A percentile compares a stretch with the other conserved stretches of the same genome.
Evolutionary conservation across 192 early-diverging fungal genomes (phyloP).

Genomic region (Linnemannia hyalina): DNA sequence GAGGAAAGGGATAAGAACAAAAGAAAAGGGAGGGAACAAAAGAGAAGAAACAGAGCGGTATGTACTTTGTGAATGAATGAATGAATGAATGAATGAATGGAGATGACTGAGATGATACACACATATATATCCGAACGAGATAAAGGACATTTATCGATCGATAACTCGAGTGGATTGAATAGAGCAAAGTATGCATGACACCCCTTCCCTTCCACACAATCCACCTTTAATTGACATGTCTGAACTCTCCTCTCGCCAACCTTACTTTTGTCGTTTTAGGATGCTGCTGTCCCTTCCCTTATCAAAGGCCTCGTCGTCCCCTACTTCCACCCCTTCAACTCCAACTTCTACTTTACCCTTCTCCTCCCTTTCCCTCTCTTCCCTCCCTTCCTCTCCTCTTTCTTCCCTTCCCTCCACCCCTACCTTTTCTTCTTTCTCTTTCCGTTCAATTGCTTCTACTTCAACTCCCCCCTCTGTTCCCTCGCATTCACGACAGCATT

Average conservation of each 20-base stretch:
- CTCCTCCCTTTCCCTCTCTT: neutral
- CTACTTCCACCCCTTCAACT: neutral
- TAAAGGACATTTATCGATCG: neutral
- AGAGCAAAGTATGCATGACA: neutral
- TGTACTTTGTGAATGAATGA: neutral
- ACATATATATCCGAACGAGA: neutral
- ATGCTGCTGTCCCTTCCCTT: constrained; percentile 1
- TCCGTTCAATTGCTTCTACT: neutral
- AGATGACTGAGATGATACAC: neutral
- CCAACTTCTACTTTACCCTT: neutral
- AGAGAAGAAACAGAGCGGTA: neutral
- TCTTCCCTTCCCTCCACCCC: neutral
- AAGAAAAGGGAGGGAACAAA: neutral
- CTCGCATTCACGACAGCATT: constrained; percentile 1
- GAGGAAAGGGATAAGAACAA: neutral
- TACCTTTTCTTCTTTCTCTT: neutral
- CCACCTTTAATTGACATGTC: neutral
- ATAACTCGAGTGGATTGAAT: neutral
- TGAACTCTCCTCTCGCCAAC: too few relatives aligned
- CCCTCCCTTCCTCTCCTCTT: constrained; percentile 8
- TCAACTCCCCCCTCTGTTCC: neutral
- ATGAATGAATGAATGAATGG: neutral
- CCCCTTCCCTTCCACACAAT: neutral
- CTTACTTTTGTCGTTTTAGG: neutral
- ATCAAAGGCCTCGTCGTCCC: constrained; percentile 5